Evolutionary conservation across 495 filamentous ascomycete species (phyloP).

Genomic region (Penicillium cinerascens): DNA sequence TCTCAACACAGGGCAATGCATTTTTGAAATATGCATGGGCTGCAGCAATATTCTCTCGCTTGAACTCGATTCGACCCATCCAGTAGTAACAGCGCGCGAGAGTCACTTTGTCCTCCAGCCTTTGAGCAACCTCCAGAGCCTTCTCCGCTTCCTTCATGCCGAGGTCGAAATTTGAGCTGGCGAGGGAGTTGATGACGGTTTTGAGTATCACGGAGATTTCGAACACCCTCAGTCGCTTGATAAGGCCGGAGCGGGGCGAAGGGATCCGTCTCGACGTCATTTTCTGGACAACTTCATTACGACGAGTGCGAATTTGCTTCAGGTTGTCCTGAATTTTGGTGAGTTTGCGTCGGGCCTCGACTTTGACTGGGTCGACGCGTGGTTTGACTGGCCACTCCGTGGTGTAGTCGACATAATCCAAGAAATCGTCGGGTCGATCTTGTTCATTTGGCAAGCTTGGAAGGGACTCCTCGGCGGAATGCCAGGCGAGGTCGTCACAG

Average conservation of each 20-base stretch:
- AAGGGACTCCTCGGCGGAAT: not conserved
- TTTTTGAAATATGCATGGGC: conserved; percentile 4
- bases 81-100: conserved; percentile 10
- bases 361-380: not conserved
- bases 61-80: conserved; percentile 10
- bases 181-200: not conserved
- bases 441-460: not conserved
- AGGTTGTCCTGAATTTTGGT: not conserved
- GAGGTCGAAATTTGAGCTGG: not conserved
- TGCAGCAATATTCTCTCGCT: not conserved
- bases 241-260: not conserved
- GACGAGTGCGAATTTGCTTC: not conserved
- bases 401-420: not conserved
- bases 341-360: not conserved
- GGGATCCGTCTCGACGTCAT: not conserved
- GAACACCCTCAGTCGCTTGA: not conserved
- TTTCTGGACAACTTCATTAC: not conserved
- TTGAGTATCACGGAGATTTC: not conserved
- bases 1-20: conserved; percentile 4
- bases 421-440: not conserved
- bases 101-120: not conserved
- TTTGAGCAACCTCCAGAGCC: not conserved
- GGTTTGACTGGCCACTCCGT: not conserved
- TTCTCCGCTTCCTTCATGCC: not conserved
- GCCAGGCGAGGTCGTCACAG: not conserved